Evolutionary conservation across 2,329 filamentous ascomycete species (phyloP).

Genomic region (Pezizomycotina sp.): DNA sequence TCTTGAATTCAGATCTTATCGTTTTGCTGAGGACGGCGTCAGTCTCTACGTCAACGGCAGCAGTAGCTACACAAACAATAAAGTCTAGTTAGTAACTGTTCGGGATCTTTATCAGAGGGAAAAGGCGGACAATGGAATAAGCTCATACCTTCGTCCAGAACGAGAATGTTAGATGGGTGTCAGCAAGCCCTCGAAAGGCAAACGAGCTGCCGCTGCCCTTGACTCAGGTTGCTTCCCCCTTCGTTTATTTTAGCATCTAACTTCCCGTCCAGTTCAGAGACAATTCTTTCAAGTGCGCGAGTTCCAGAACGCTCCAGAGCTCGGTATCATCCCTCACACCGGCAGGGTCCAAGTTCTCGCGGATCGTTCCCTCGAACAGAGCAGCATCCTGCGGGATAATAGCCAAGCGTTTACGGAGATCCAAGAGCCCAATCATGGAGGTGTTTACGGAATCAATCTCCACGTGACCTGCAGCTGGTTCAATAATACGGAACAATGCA

Average conservation of each 20-base stretch:
- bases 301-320: conserved; percentile 87
- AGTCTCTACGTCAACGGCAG: conserved; percentile 53
- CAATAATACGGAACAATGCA: conserved; percentile 88
- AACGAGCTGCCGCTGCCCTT: conserved; percentile 85
- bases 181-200: conserved; percentile 86
- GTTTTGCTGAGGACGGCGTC: conserved; percentile 11
- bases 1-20: conserved; percentile 43
- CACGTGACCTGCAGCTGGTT: conserved; percentile 65
- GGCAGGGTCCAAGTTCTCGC: conserved; percentile 79
- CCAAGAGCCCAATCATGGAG: conserved; percentile 72
- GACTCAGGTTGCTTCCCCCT: conserved; percentile 90
- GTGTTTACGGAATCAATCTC: conserved; percentile 82
- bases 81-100: conserved; percentile 3
- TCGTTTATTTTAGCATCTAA: conserved; percentile 83
- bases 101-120: not conserved
- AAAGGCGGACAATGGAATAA: conserved; percentile 37
- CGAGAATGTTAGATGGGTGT: conserved; percentile 89
- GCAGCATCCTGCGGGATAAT: conserved; percentile 98
- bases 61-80: conserved; percentile 25
- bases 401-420: conserved; percentile 72
- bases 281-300: conserved; percentile 79
- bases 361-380: conserved; percentile 79
- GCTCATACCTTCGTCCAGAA: conserved; percentile 90
- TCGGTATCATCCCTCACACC: conserved; percentile 95
- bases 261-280: conserved; percentile 70